Percentiles rank a stretch among this genome's conserved stretches.
Evolutionary conservation across 2,329 filamentous ascomycete genomes (phyloP).

Genomic region (Fusarium napiforme): DNA sequence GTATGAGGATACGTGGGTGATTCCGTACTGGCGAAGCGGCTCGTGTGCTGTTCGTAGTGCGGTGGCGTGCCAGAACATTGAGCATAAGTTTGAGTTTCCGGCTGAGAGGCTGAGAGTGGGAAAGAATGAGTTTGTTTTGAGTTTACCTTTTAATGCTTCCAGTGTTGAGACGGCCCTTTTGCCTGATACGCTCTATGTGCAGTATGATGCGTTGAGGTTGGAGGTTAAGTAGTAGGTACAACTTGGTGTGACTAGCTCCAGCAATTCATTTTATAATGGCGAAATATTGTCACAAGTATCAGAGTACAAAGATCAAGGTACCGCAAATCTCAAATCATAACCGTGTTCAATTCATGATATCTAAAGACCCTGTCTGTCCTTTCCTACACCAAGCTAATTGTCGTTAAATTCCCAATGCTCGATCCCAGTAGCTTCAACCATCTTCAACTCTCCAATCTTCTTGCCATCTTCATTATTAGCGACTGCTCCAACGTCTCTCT

Average conservation of each 20-base stretch:
- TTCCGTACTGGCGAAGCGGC: conserved; percentile 55
- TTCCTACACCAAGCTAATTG: not conserved
- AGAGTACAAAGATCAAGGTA: accelerated
- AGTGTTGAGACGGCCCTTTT: conserved; percentile 67
- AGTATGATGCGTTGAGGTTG: conserved; percentile 71
- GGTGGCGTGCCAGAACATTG: conserved; percentile 69
- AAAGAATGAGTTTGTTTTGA: conserved; percentile 64
- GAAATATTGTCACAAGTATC: too few species aligned
- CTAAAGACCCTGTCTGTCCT: accelerated
- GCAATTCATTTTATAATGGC: accelerated
- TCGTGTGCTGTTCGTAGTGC: conserved; percentile 70
- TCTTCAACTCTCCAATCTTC: not conserved
- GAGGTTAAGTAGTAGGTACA: conserved; percentile 53
- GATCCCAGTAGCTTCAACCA: not conserved
- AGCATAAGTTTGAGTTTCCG: conserved; percentile 67
- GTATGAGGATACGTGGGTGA: conserved; percentile 62
- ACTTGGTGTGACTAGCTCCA: accelerated
- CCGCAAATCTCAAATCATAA: accelerated
- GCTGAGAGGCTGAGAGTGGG: conserved; percentile 56
- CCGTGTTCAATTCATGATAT: accelerated
- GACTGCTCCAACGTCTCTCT: not conserved
- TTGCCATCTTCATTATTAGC: not conserved
- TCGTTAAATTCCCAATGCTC: not conserved
- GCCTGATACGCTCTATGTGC: conserved; percentile 65
- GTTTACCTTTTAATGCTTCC: conserved; percentile 67